A percentile compares a stretch with the other conserved stretches of the same genome.
Conservation (phyloP, 2,329 filamentous ascomycete species). For the Ophiostoma fasciatum region DNA sequence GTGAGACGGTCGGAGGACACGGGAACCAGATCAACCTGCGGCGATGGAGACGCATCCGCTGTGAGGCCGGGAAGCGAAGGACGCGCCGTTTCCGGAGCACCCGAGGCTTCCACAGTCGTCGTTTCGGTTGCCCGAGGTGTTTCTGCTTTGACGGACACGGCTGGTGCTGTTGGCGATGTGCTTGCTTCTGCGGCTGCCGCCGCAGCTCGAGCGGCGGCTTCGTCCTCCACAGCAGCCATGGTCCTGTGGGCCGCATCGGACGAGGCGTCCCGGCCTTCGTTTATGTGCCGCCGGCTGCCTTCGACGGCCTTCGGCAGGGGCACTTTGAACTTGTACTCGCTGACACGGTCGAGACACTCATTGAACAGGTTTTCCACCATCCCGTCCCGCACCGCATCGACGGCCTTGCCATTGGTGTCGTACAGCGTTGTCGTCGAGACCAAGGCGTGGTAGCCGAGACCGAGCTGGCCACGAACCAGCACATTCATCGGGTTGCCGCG, state of each 20-base stretch:
- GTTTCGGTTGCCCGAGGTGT: too few species aligned
- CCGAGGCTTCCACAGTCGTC: too few species aligned
- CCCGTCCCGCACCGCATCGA: conserved; percentile 64
- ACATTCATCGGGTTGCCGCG: conserved; percentile 87
- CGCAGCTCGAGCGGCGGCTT: conserved; percentile 45
- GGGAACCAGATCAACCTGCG: conserved; percentile 42
- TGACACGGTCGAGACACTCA: conserved; percentile 82
- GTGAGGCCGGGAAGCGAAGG: too few species aligned
- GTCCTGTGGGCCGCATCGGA: conserved; percentile 44
- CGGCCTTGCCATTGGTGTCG: conserved; percentile 63
- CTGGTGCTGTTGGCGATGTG: too few species aligned
- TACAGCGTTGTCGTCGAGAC: conserved; percentile 65
- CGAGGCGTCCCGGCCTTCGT: conserved; percentile 65
- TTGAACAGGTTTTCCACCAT: conserved; percentile 89
- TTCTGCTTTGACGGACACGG: too few species aligned
- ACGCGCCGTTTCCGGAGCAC: too few species aligned
- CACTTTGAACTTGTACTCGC: conserved; percentile 73
- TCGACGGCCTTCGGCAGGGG: conserved; percentile 56
- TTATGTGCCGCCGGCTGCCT: conserved; percentile 68
- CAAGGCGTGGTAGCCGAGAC: conserved; percentile 70
- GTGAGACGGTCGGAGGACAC: conserved; percentile 55
- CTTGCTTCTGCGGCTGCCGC: too few species aligned
- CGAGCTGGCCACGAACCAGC: conserved; percentile 79
- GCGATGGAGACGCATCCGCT: too few species aligned
- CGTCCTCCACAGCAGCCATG: conserved; percentile 59